phyloP scores from a whole-genome alignment of 345 rosid genomes.

The Salix arbutifolia region DNA sequence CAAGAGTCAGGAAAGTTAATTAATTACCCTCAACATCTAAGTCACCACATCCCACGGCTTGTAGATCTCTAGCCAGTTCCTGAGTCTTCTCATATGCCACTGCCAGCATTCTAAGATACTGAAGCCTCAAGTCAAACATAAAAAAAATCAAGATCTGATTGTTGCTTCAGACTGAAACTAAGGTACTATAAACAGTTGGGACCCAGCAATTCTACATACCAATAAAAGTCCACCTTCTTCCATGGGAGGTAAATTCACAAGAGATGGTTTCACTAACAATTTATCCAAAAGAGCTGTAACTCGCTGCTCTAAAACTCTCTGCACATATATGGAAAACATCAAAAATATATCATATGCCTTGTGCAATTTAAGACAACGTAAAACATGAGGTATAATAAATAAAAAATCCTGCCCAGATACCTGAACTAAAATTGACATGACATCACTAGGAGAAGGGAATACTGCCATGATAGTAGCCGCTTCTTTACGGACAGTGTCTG shows the following conservation, averaged over 20 bases:
- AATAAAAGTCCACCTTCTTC: slow-evolving; percentile 64
- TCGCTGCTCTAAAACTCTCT: slow-evolving; percentile 98
- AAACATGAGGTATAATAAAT: not conserved
- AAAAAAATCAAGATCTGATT: slow-evolving; percentile 16
- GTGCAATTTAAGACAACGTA: not conserved
- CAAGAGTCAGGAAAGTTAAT: not conserved
- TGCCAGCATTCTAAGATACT: slow-evolving; percentile 97
- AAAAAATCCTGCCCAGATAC: slow-evolving; percentile 26
- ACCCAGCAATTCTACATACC: slow-evolving; percentile 27
- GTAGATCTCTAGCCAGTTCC: slow-evolving; percentile 93
- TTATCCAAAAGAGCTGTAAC: slow-evolving; percentile 90
- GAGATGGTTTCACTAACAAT: slow-evolving; percentile 87
- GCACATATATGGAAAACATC: slow-evolving; percentile 3
- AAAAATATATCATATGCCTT: not conserved
- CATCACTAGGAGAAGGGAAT: slow-evolving; percentile 97
- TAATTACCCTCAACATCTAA: slow-evolving; percentile 87
- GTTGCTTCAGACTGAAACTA: slow-evolving; percentile 10
- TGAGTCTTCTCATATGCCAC: slow-evolving; percentile 96
- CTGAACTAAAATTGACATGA: slow-evolving; percentile 98
- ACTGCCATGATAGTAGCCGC: slow-evolving; percentile 97
- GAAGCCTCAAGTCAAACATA: slow-evolving; percentile 42
- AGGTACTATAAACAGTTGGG: not conserved
- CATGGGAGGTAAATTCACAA: slow-evolving; percentile 72
- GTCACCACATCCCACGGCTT: slow-evolving; percentile 95
- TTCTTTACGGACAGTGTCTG: slow-evolving; percentile 97